These are phyloP conservation scores for Colletotrichum spaethianum DNA, from an alignment of 2,329 filamentous ascomycete species.

Conservation along the genomic window DNA sequence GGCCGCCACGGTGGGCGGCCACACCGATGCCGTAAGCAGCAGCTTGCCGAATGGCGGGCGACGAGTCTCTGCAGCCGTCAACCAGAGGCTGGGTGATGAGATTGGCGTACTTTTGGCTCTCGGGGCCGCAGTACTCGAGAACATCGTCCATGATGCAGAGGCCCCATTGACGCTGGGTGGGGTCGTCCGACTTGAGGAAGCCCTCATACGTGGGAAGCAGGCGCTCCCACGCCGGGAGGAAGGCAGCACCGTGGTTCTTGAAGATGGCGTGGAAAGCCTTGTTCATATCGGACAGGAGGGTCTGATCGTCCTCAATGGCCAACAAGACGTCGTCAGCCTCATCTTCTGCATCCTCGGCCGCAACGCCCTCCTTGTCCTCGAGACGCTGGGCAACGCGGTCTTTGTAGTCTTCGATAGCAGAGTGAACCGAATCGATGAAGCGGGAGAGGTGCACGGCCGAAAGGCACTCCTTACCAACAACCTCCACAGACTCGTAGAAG, in stretches of 20 bases:
- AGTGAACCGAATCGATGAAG: constrained; percentile 89
- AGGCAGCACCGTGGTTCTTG: constrained; percentile 90
- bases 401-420: constrained; percentile 93
- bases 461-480: constrained; percentile 88
- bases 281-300: constrained; percentile 98
- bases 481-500: constrained; percentile 98
- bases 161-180: constrained; percentile 98
- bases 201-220: constrained; percentile 87
- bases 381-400: constrained; percentile 84
- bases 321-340: constrained; percentile 88
- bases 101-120: constrained; percentile 88
- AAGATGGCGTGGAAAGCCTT: constrained; percentile 99
- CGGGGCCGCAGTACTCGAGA: constrained; percentile 92
- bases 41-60: constrained; percentile 93
- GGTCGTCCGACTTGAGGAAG: constrained; percentile 85
- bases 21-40: constrained; percentile 97
- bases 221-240: constrained; percentile 90
- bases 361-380: constrained; percentile 82
- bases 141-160: constrained; percentile 99
- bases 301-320: constrained; percentile 97
- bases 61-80: constrained; percentile 86
- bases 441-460: constrained; percentile 83
- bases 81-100: constrained; percentile 91
- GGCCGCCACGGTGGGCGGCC: constrained; percentile 91
- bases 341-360: constrained; percentile 91